Base-by-base conservation (phyloP, 306 rosid species). In the Dryas alaskensis region DNA sequence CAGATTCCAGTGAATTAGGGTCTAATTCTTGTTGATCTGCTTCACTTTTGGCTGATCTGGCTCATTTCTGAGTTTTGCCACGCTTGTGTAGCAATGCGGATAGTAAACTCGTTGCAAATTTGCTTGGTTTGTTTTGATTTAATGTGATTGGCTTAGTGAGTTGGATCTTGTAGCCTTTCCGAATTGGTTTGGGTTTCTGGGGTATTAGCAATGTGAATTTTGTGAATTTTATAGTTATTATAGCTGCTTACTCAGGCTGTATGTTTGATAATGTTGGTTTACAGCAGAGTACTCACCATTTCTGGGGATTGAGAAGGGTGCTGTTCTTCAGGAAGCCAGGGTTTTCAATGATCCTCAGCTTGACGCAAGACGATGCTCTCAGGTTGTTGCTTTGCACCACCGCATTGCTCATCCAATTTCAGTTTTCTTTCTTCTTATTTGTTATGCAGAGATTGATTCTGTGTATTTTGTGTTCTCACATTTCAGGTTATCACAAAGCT, bases 341-440 rank as follows among this genome's bases (percentile, higher is more conserved):
- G 99, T 94, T 83, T 94, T 94, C 72, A 92, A 95, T 83, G 99
- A 94, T 72, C 99, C 99, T 40, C 99, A 92, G 71, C 91, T 94
- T 58, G 97, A 94, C 76, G 79, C 99, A 13, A 92, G 96, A 83
- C 88, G 96, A 85, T 94, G 99, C 87, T 92, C 99, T 53, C 99
- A 94, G 96, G 99, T 94, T 78, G 61, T 79, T 75, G 51, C 63
- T 74, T 68, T 22, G 53, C 65, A 49, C 47, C 67, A 37, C 27
- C n/a, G 31, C 48, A 82, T 59, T 61, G 12, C 14, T 45, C n/a
- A 7, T 55, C 19, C 0, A 2, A 43, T 17, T 13, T 58, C 49
- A 13, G 39, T 63, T 52, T 52, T 10, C 74, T 73, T 63, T 27
- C 14, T 3, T 74, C 12, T 46, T 69, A 55, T 78, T 57, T 76